Percentiles rank a stretch among this genome's conserved stretches.
phyloP scores from a whole-genome alignment of 2,329 filamentous ascomycete genomes.

The Grosmannia clavigera region DNA sequence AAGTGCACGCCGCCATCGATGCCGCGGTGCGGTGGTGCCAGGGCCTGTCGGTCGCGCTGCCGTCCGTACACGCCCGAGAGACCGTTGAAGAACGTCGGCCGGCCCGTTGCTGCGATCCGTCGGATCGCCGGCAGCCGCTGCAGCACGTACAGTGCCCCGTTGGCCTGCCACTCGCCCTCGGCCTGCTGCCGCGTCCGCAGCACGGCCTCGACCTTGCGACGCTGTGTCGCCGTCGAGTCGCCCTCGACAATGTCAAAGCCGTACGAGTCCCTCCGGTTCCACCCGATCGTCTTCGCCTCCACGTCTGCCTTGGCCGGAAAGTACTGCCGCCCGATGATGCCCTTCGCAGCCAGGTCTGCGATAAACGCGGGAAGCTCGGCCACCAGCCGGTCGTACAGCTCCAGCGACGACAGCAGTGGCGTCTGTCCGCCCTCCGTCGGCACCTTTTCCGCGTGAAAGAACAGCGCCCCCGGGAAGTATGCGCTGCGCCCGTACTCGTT shows the following conservation, averaged over 20 bases:
- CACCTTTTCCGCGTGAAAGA: conserved; percentile 7
- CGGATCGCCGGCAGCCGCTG: conserved; percentile 8
- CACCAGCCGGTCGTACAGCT: conserved; percentile 7
- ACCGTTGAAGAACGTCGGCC: conserved; percentile 5
- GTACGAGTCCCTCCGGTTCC: conserved; percentile 11
- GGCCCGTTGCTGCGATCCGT: conserved; percentile 4
- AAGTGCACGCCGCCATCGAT: too few species aligned
- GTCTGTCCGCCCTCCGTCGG: conserved; percentile 8
- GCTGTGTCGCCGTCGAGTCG: conserved; percentile 4
- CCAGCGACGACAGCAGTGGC: conserved; percentile 8
- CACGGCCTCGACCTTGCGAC: conserved; percentile 6
- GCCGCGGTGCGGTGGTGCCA: too few species aligned
- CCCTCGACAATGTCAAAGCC: conserved; percentile 6
- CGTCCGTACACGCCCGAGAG: conserved; percentile 8
- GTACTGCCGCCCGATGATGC: conserved; percentile 9
- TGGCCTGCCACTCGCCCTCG: conserved; percentile 9
- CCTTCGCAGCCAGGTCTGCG: conserved; percentile 3
- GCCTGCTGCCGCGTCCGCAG: conserved; percentile 1
- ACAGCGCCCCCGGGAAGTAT: conserved; percentile 7
- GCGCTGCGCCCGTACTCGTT: conserved; percentile 8
- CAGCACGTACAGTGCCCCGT: conserved; percentile 7
- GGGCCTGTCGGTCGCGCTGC: neutral
- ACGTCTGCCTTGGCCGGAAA: conserved; percentile 9
- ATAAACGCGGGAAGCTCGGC: conserved; percentile 8
- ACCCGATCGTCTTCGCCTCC: conserved; percentile 7